Conservation (phyloP, 2,329 filamentous ascomycete species). For the Cercospora berteroae region DNA sequence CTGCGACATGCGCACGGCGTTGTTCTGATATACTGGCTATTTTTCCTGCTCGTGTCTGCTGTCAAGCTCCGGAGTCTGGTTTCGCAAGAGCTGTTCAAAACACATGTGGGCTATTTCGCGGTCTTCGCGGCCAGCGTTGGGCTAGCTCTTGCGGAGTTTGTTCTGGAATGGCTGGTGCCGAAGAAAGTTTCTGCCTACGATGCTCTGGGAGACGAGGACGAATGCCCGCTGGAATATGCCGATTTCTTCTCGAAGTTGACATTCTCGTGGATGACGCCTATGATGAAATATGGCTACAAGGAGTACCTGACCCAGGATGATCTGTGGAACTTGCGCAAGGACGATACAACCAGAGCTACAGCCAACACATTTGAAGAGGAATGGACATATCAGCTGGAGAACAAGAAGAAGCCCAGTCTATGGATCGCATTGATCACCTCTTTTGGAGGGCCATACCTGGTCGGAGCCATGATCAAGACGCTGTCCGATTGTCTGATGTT, state of each 20-base stretch:
- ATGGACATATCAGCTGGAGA: conserved; percentile 73
- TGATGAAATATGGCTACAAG: conserved; percentile 95
- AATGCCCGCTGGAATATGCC: conserved; percentile 83
- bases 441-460: conserved; percentile 79
- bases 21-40: conserved; percentile 87
- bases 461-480: conserved; percentile 84
- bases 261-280: conserved; percentile 97
- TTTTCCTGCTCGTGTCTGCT: conserved; percentile 72
- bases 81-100: conserved; percentile 68
- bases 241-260: conserved; percentile 91
- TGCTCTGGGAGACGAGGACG: conserved; percentile 64
- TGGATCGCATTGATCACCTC: conserved; percentile 83
- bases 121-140: conserved; percentile 71
- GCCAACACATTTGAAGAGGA: conserved; percentile 67
- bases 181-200: conserved; percentile 70
- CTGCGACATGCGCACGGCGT: conserved; percentile 83
- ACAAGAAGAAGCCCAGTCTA: conserved; percentile 68
- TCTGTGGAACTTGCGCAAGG: conserved; percentile 82
- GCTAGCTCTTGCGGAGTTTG: conserved; percentile 67
- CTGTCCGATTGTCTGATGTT: conserved; percentile 84
- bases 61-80: conserved; percentile 86
- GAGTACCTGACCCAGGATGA: conserved; percentile 91
- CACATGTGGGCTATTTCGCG: conserved; percentile 71
- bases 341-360: conserved; percentile 75
- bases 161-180: conserved; percentile 83